Percentiles rank a stretch among this genome's conserved stretches.
These are phyloP conservation scores for Exophiala spinifera DNA, from an alignment of 2,329 filamentous ascomycete genomes.

Conservation along the genomic window DNA sequence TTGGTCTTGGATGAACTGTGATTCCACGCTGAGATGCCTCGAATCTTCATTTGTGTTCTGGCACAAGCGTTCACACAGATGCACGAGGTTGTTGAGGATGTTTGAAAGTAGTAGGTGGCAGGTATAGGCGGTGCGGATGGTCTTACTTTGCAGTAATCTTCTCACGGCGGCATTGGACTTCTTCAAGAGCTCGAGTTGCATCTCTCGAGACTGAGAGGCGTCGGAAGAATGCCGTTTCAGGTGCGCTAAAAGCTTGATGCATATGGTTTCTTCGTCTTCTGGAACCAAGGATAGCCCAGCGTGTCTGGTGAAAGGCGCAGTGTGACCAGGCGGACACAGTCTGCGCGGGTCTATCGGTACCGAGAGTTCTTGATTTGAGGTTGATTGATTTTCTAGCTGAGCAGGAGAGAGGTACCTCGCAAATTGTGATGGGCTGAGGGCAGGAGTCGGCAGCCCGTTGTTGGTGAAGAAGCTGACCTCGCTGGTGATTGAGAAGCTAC, in stretches of 20 bases:
- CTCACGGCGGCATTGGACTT: conserved; percentile 26
- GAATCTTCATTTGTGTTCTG: not conserved
- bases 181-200: conserved; percentile 23
- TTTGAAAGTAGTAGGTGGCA: conserved; percentile 28
- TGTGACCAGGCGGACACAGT: conserved; percentile 6
- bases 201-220: conserved; percentile 13
- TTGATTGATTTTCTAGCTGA: conserved; percentile 19
- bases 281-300: not conserved
- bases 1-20: conserved; percentile 22
- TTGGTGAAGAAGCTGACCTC: conserved; percentile 22
- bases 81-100: conserved; percentile 24
- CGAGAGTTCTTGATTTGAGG: conserved; percentile 11
- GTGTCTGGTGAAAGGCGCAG: not conserved
- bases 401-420: conserved; percentile 23
- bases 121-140: conserved; percentile 24
- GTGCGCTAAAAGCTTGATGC: conserved; percentile 28
- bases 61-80: conserved; percentile 24
- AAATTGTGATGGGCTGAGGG: conserved; percentile 27
- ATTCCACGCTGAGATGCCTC: conserved; percentile 5
- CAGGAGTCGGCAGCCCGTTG: conserved; percentile 25
- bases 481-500: conserved; percentile 23
- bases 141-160: conserved; percentile 21
- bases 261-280: conserved; percentile 28
- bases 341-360: conserved; percentile 5
- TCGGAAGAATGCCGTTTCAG: conserved; percentile 24